These are phyloP conservation scores for Eucalyptus erythrocorys DNA, from an alignment of 345 rosid genomes.

Conservation along the genomic window DNA sequence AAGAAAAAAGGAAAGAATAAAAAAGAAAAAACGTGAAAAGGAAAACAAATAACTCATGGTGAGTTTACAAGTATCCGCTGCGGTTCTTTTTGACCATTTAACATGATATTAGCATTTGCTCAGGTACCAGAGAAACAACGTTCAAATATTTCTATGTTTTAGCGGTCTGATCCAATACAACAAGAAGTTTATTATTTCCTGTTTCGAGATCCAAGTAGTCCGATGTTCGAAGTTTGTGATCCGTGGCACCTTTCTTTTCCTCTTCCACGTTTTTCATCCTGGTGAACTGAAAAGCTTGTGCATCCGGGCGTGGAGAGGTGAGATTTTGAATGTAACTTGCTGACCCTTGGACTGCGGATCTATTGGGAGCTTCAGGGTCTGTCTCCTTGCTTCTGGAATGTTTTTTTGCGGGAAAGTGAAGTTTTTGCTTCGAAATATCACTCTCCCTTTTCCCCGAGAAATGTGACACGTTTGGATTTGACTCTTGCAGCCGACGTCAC, in stretches of 20 bases:
- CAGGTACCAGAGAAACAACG: background rate
- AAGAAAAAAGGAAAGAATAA: background rate
- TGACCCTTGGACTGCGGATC: background rate
- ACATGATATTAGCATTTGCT: background rate
- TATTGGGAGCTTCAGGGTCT: background rate
- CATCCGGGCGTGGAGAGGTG: background rate
- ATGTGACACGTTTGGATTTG: background rate
- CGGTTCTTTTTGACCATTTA: background rate
- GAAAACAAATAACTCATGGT: background rate
- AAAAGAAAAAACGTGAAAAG: background rate
- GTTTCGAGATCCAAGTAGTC: background rate
- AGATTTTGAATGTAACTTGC: background rate
- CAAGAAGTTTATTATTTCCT: background rate
- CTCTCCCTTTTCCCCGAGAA: background rate
- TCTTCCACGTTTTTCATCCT: background rate
- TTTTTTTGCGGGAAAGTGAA: background rate
- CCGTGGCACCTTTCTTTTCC: background rate
- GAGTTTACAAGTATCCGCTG: background rate
- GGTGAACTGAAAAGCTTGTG: background rate
- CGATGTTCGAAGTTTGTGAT: background rate
- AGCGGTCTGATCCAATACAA: background rate
- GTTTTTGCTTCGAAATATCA: background rate
- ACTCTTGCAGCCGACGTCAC: background rate
- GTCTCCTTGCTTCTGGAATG: background rate
- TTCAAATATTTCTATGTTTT: background rate